Base-by-base conservation (phyloP, 2,329 filamentous ascomycete genomes). In the Colletotrichum cordylinicola region DNA sequence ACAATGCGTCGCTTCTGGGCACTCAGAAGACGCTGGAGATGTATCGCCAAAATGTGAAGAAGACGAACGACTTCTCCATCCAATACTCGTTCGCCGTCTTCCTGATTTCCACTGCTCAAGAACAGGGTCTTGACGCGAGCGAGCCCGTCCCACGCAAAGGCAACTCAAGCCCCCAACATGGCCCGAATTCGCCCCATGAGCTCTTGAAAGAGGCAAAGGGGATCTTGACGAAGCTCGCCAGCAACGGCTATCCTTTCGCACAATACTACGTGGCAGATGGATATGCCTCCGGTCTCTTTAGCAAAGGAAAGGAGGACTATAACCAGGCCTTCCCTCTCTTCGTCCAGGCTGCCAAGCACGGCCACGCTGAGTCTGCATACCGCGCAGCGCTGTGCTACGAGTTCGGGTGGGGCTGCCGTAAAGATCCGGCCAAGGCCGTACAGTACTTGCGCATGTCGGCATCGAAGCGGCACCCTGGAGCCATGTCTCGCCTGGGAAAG, bases 231-330 rank as follows among this genome's bases (percentile, higher is more conserved):
- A 94, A 93, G 77, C 90, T 98, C 67, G 91, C 96, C 21, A 96
- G 96, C 85, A 93, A 93, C 74, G 95, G 95, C 61, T 98, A 98
- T 83, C 97, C 97, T 1, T 98, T 98, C 84, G 97, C 97, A 5
- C 97, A 99, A 84, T 99, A 99, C 86, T 98, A 98, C 83, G 92
- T 99, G 15, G 97, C 93, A 24, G 97, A 99, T 82, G 97, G 97
- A 2, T 98, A 95, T 82, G 95, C 96, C 4, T 98, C 96, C 8
- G 97, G 97, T 1, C 88, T 99, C 29, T 98, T 99, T 85, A 98
- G 93, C 86, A 98, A 98, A 84, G 95, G 95, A 77, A 98, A 96
- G 82, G 93, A 95, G 81, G 97, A 99, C 83, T 94, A 98, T 82
- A 95, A 96, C 82, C 93, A 94, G 55, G 96, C 97, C 0, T 98